Percentiles rank a stretch among this genome's conserved stretches.
These are phyloP conservation scores for Mortierella sp. DNA, from an alignment of 371 early-diverging fungal genomes.

Conservation along the genomic window DNA sequence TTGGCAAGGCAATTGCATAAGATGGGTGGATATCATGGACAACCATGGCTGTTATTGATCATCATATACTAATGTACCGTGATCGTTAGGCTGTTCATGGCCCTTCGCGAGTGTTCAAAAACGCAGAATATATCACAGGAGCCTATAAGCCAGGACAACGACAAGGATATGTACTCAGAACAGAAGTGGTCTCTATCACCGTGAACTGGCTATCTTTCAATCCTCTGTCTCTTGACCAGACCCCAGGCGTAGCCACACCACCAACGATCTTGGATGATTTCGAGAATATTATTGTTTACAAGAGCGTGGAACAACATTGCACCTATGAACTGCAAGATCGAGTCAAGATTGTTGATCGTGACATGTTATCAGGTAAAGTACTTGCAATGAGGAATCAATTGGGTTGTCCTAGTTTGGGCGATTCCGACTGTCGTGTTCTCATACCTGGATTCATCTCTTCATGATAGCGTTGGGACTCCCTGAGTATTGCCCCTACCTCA, in stretches of 20 bases:
- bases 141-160: constrained; percentile 21
- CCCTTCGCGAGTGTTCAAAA: constrained; percentile 41
- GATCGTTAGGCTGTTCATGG: constrained; percentile 29
- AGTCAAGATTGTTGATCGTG: constrained; percentile 32
- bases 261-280: constrained; percentile 46
- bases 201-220: constrained; percentile 53
- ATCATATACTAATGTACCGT: neutral
- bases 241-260: constrained; percentile 46
- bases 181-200: constrained; percentile 34
- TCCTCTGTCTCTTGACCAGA: constrained; percentile 49
- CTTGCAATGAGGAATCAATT: no score
- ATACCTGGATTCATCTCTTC: neutral
- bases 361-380: constrained; percentile 22
- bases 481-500: constrained; percentile 38
- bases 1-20: neutral
- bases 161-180: constrained; percentile 36
- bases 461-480: constrained; percentile 21
- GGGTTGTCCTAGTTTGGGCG: no score
- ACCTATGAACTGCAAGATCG: constrained; percentile 49
- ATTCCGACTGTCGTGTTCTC: no score
- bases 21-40: no score
- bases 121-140: constrained; percentile 30
- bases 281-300: constrained; percentile 51
- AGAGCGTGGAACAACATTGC: constrained; percentile 49
- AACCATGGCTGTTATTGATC: no score